Percentiles rank a stretch among this genome's conserved stretches.
Conservation (phyloP, 2,329 filamentous ascomycete species). For the Coleophoma eucalyptorum region DNA sequence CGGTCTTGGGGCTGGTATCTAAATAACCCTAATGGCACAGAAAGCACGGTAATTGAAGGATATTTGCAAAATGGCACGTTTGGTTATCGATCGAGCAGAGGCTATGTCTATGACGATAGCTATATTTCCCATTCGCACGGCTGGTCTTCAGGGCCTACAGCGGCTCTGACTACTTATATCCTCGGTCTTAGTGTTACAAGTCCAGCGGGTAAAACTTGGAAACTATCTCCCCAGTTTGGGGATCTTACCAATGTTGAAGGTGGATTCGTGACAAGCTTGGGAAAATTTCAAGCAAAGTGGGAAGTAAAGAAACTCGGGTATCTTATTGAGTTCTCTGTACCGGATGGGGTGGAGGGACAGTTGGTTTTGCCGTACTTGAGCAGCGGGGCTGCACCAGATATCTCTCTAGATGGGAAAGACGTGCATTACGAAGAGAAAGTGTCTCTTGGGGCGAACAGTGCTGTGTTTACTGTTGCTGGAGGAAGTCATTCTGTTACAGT, state of each 20-base stretch:
- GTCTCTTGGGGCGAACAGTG: not conserved
- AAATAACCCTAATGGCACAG: constrained; percentile 48
- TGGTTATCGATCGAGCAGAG: constrained; percentile 46
- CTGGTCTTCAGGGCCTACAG: constrained; percentile 41
- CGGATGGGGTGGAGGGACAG: constrained; percentile 3
- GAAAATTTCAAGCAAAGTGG: constrained; percentile 21
- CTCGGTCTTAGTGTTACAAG: constrained; percentile 33
- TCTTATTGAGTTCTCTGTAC: constrained; percentile 1
- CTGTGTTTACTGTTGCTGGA: constrained; percentile 5
- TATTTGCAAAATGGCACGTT: constrained; percentile 50
- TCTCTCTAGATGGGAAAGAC: constrained; percentile 8
- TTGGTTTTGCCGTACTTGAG: constrained; percentile 4
- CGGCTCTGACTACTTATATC: constrained; percentile 35
- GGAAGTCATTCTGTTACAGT: constrained; percentile 6
- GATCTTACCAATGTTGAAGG: constrained; percentile 30
- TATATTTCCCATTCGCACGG: constrained; percentile 43
- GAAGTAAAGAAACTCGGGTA: not conserved
- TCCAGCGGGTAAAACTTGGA: constrained; percentile 27
- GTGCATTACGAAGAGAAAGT: not conserved
- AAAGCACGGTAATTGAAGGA: constrained; percentile 53
- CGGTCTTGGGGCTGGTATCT: constrained; percentile 56
- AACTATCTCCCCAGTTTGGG: constrained; percentile 32
- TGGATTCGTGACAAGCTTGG: constrained; percentile 31
- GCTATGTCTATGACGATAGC: constrained; percentile 41
- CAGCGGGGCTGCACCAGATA: not conserved